Evolutionary conservation across 495 filamentous ascomycete species (phyloP), one percentile per base, ranked within the genome.

Genomic region (Apiosordaria backusii): DNA sequence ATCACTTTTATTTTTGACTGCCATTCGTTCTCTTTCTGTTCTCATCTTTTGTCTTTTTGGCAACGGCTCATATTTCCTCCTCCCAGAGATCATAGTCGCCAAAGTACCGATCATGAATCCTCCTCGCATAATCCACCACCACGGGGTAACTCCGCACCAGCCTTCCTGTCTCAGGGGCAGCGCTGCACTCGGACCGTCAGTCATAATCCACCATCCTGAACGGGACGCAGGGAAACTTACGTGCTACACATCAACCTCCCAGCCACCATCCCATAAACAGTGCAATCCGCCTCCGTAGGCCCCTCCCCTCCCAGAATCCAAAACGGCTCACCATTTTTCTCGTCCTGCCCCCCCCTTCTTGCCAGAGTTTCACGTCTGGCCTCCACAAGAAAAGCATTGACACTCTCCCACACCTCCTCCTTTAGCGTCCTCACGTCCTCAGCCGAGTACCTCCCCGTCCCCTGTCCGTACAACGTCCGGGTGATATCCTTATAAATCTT

Each of bases 81-180:
- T 55, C 13, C 65, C 61, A 67, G 3, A 25, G 4, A 25, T 60
- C 29, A 74, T 89, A 90, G 60, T 89, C 87, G 0, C 83, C 78
- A 63, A 89, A 89, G 68, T 85, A 89, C 0, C 63, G 60, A 23
- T 82, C 72, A 70, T 88, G 86, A 27, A 90, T 86, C 50, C 83
- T 75, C 10, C 63, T 57, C 6, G 84, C 86, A 72, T 89, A 90
- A 0, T 87, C 84, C 57, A 85, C 23, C 23, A 89, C 61, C 0
- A 76, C 74, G 1, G 85, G 82, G 40, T 82, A 82, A 2, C 69
- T 57, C 61, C 76, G 76, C 22, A 89, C 71, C 2, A 81, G 65
- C 54, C 71, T 70, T 57, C 73, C 75, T 4, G 81, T 78, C 18
- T 80, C 80, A 0, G 85, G 86, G 6, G 69, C 76, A 1, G 85